Base-by-base conservation (phyloP, 805 yeast genomes). In the Suhomyces sp. region DNA sequence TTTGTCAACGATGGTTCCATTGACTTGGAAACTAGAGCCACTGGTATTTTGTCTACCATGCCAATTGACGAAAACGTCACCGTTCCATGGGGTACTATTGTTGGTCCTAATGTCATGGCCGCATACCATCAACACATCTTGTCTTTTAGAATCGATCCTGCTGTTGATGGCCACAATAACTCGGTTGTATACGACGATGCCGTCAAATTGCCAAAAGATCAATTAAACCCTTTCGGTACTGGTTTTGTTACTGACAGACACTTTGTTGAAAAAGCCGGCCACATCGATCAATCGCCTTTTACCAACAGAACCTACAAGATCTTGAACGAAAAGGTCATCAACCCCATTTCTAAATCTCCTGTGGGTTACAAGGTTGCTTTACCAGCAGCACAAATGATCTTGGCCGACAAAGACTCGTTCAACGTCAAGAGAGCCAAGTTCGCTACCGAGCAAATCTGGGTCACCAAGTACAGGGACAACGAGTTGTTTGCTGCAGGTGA, bases 1-100 rank as follows among this genome's bases (percentile, higher is more conserved):
- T 83, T 87, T 62, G 87, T 84, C 61, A 89, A 83, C 69, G 90
- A 85, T 58, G 96, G 92, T 62, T 84, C 85, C 50, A 84, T 87
- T 60, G 84, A 83, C 57, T 83, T 87, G 55, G 90, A 88, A 68
- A 85, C 86, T 53, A 80, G 93, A 73, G 94, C 94, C 55, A 87
- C 96, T 52, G 96, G 96, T 78, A 87, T 87, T 63, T 77, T 87
- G 59, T 87, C 93, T 33, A 87, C 96, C 53, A 86, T 85, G 86
- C 90, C 91, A 60, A 83, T 86, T 58, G 92, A 87, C 57, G 84
- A 81, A 58, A 83, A 79, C 63, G 79, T 78, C 54, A 77, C 72
- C 50, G 87, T 85, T 55, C 87, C 87, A 57, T 81, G 82, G 81
- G 92, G 91, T 61, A 87, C 91, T 35, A 77, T 79, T 57, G 86